phyloP scores from a whole-genome alignment of 805 yeast genomes.

The Saccharomycopsis babjevae region DNA sequence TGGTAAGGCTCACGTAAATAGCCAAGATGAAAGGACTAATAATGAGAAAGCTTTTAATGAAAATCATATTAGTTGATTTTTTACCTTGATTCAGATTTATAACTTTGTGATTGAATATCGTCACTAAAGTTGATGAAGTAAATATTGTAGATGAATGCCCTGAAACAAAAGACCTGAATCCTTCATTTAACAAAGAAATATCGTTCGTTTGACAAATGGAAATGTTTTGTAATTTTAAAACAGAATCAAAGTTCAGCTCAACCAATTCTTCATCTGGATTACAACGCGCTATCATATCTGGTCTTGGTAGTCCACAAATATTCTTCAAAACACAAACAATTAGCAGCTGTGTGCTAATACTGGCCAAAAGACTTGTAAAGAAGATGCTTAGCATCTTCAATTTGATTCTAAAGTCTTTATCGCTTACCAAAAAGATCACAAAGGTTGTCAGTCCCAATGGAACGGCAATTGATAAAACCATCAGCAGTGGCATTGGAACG shows the following conservation, averaged over 20 bases:
- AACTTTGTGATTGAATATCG: conserved; percentile 1
- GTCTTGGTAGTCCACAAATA: conserved; percentile 11
- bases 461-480: not conserved
- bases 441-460: not conserved
- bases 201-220: not conserved
- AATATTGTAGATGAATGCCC: conserved; percentile 11
- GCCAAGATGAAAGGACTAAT: conserved; percentile 4
- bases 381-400: not conserved
- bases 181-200: conserved; percentile 4
- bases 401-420: not conserved
- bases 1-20: conserved; percentile 8
- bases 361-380: not conserved
- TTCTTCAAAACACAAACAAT: conserved; percentile 13
- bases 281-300: conserved; percentile 9
- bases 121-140: conserved; percentile 2
- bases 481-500: not conserved
- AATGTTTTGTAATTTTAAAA: not conserved
- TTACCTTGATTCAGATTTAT: not conserved
- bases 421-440: not conserved
- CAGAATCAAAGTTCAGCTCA: not conserved
- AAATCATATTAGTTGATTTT: not conserved
- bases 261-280: not conserved
- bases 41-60: conserved; percentile 4
- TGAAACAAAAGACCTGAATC: conserved; percentile 9
- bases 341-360: conserved; percentile 3